Evolutionary conservation across 805 yeast species (phyloP).

Genomic region (Kluyveromyces lactis): DNA sequence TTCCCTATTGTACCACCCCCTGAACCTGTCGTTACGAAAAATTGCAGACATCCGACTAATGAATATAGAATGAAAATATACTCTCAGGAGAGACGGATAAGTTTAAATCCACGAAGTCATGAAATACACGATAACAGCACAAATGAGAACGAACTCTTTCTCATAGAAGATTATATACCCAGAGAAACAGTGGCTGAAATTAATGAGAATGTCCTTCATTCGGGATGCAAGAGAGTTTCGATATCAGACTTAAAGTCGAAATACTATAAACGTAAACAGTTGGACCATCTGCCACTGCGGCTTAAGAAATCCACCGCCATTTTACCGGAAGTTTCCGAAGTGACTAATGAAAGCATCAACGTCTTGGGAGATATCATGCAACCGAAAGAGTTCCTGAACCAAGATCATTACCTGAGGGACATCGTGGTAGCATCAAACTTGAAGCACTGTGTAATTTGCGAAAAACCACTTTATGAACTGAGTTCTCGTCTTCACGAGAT

Average conservation of each 20-base stretch:
- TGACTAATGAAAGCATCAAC: background rate
- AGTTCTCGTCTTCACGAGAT: slow-evolving; percentile 23
- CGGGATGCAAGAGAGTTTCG: slow-evolving; percentile 19
- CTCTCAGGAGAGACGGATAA: slow-evolving; percentile 8
- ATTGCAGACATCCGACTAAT: slow-evolving; percentile 4
- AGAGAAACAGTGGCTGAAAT: slow-evolving; percentile 5
- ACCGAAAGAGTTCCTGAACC: slow-evolving; percentile 5
- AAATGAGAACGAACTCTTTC: slow-evolving; percentile 5
- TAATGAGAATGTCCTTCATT: slow-evolving; percentile 3
- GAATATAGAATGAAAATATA: slow-evolving; percentile 9
- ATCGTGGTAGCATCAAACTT: slow-evolving; percentile 16
- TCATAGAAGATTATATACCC: slow-evolving; percentile 26
- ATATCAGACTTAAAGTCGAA: slow-evolving; percentile 22
- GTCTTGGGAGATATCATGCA: slow-evolving; percentile 15
- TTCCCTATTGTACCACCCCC: slow-evolving; percentile 26
- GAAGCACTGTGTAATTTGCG: slow-evolving; percentile 56
- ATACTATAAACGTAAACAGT: slow-evolving; percentile 12
- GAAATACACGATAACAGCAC: background rate
- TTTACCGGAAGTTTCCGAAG: background rate
- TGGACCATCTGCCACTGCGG: slow-evolving; percentile 19
- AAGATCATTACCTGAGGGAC: slow-evolving; percentile 18
- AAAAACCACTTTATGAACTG: slow-evolving; percentile 57
- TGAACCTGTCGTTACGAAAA: background rate
- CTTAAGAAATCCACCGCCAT: slow-evolving; percentile 7
- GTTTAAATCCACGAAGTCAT: slow-evolving; percentile 5